Evolutionary conservation across 2,329 filamentous ascomycete genomes (phyloP).

Genomic region (Fonsecaea multimorphosa): DNA sequence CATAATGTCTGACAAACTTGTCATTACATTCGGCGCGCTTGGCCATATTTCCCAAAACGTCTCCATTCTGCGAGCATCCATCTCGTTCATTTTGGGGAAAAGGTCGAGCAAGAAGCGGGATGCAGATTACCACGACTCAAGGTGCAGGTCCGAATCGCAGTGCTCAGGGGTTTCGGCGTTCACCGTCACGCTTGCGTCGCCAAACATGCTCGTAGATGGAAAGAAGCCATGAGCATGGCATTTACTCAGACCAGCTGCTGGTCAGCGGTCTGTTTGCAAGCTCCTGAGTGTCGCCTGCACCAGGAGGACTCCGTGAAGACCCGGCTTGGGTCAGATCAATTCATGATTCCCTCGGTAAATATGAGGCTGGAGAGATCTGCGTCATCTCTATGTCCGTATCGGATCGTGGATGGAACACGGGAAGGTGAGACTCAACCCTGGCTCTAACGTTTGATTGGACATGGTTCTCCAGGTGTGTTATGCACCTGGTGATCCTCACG

Average conservation of each 20-base stretch:
- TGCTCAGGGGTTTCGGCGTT: not conserved
- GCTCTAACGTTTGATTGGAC: not conserved
- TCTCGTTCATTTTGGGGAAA: not conserved
- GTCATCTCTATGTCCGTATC: not conserved
- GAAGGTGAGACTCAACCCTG: not conserved
- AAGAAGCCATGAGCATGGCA: not conserved
- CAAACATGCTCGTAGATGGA: not conserved
- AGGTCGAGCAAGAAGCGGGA: not conserved
- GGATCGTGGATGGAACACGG: not conserved
- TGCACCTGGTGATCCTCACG: not conserved
- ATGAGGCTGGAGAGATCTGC: not conserved
- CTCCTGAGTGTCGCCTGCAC: not conserved
- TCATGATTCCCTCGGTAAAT: not conserved
- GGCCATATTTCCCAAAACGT: constrained; percentile 1
- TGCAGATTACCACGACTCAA: not conserved
- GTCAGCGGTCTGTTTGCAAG: not conserved
- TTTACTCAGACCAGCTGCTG: not conserved
- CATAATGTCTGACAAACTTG: constrained; percentile 1
- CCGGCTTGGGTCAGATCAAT: not conserved
- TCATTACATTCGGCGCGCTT: not conserved
- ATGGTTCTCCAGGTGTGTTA: not conserved
- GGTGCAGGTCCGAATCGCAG: not conserved
- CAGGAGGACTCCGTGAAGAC: not conserved
- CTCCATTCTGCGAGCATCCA: not conserved
- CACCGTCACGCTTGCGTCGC: not conserved